Evolutionary conservation across 140 eudicot species (phyloP).

Genomic region (Ambrosia hybrid): DNA sequence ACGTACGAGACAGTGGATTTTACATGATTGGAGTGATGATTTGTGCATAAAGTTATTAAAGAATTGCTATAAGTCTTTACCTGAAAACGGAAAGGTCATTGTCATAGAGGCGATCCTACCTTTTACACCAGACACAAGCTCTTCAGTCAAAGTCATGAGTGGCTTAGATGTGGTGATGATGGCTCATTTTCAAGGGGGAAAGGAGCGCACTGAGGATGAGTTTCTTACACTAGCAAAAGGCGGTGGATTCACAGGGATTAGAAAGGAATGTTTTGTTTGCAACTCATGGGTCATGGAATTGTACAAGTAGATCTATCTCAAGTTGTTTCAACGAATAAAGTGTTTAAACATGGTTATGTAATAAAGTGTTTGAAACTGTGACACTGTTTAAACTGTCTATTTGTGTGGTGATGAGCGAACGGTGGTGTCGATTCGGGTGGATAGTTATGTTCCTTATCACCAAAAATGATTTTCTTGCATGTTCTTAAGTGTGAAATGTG

Average conservation of each 20-base stretch:
- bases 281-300: constrained; percentile 7
- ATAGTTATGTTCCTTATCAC: no score
- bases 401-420: no score
- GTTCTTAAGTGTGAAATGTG: no score
- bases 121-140: constrained; percentile 4
- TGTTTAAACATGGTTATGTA: no score
- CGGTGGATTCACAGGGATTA: constrained; percentile 42
- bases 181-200: constrained; percentile 23
- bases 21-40: constrained; percentile 16
- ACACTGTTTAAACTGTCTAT: no score
- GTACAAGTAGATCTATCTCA: constrained; percentile 18
- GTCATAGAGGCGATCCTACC: constrained; percentile 13
- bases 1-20: constrained; percentile 27
- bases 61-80: constrained; percentile 11
- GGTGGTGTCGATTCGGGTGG: no score
- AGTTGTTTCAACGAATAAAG: no score
- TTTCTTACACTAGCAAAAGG: constrained; percentile 37
- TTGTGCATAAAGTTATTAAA: neutral
- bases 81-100: constrained; percentile 14
- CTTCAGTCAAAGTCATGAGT: neutral
- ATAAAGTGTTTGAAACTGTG: no score
- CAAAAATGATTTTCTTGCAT: no score
- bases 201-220: constrained; percentile 23
- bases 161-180: constrained; percentile 10
- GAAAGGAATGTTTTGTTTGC: constrained; percentile 17